phyloP scores from a whole-genome alignment of 78 protist genomes.

The Anaeramoeba ignava region DNA sequence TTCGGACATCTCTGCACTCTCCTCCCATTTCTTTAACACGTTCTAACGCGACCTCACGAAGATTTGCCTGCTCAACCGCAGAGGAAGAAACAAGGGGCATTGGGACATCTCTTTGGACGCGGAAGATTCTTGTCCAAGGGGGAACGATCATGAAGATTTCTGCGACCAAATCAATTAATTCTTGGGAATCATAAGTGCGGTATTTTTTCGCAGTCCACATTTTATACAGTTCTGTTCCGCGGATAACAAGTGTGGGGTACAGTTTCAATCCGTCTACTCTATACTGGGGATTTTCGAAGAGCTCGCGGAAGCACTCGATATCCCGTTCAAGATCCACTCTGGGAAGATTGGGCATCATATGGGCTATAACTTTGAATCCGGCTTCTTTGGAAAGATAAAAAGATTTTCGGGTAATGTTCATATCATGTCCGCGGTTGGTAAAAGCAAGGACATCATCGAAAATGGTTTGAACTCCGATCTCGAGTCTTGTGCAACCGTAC shows the following conservation, averaged over 20 bases:
- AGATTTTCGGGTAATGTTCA: conserved; percentile 25
- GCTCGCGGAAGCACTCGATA: conserved; percentile 45
- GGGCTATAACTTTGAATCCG: conserved; percentile 89
- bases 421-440: conserved; percentile 79
- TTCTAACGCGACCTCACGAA: conserved; percentile 64
- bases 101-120: conserved; percentile 85
- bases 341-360: conserved; percentile 96
- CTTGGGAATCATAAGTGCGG: conserved; percentile 41
- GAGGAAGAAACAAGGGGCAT: conserved; percentile 73
- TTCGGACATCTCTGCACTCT: conserved; percentile 1
- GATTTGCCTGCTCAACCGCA: conserved; percentile 88
- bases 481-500: conserved; percentile 47
- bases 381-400: conserved; percentile 66
- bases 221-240: conserved; percentile 73
- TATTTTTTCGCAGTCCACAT: conserved; percentile 70
- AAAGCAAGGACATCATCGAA: conserved; percentile 71
- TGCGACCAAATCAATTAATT: conserved; percentile 46
- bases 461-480: conserved; percentile 82
- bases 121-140: conserved; percentile 89
- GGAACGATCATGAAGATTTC: conserved; percentile 61
- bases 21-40: conserved; percentile 40
- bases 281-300: conserved; percentile 71
- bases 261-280: conserved; percentile 86
- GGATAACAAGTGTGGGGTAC: conserved; percentile 87
- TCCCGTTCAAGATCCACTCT: conserved; percentile 64